These are phyloP conservation scores for Flaveria sonorensis DNA, from an alignment of 129 eudicot genomes.

Conservation along the genomic window DNA sequence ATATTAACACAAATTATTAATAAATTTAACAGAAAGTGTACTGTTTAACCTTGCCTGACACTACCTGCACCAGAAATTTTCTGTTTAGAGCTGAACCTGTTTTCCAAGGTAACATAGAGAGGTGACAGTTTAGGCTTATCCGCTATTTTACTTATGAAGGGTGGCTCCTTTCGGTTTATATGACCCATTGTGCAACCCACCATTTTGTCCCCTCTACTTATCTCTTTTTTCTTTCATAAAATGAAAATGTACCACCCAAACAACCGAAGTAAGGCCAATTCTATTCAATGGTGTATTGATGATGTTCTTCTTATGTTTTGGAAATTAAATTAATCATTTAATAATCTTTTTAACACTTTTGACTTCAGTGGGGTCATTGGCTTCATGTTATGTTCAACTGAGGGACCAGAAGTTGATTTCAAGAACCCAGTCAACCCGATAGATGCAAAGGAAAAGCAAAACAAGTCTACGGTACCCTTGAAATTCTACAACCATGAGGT, in stretches of 20 bases:
- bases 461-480: constrained; percentile 58
- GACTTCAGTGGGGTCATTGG: constrained; percentile 88
- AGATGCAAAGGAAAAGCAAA: constrained; percentile 54
- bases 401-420: constrained; percentile 87
- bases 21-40: too few species aligned
- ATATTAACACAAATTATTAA: too few species aligned
- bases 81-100: background rate
- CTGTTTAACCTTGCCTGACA: background rate
- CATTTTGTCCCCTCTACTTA: background rate
- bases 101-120: background rate
- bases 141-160: background rate
- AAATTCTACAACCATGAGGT: constrained; percentile 94
- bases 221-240: background rate
- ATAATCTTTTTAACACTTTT: background rate
- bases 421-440: constrained; percentile 86
- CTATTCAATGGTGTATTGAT: background rate
- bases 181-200: background rate
- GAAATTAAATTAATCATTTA: background rate
- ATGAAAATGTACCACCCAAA: constrained; percentile 1
- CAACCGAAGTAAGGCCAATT: background rate
- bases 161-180: background rate
- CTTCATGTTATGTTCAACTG: constrained; percentile 94
- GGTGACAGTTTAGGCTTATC: background rate
- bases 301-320: background rate
- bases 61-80: background rate